Evolutionary conservation across 2,329 filamentous ascomycete species (phyloP).

Genomic region (Epichloe sibirici): DNA sequence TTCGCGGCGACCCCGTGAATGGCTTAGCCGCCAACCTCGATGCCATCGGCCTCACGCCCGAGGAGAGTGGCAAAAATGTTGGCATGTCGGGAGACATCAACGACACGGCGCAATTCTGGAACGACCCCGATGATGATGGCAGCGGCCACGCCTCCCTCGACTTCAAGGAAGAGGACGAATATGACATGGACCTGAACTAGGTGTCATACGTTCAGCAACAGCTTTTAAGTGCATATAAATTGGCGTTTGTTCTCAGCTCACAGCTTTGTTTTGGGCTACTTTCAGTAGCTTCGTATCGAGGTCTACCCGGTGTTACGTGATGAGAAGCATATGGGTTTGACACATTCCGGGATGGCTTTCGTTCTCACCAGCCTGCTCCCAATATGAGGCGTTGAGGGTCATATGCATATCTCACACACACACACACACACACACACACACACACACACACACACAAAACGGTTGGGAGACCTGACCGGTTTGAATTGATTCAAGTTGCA

Average conservation of each 20-base stretch:
- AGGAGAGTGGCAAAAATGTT: constrained; percentile 24
- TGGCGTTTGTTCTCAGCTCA: constrained; percentile 7
- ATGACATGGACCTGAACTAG: constrained; percentile 60
- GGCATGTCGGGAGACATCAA: constrained; percentile 32
- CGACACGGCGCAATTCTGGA: constrained; percentile 48
- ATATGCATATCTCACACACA: constrained; percentile 4
- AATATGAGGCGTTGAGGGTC: constrained; percentile 6
- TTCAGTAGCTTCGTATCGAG: constrained; percentile 1
- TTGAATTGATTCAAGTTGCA: neutral
- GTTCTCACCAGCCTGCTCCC: neutral
- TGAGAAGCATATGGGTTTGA: neutral
- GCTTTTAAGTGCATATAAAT: constrained; percentile 10
- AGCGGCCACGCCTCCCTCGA: constrained; percentile 55
- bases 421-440: constrained; percentile 1
- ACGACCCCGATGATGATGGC: constrained; percentile 58
- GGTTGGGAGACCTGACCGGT: neutral
- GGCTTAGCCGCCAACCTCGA: constrained; percentile 27
- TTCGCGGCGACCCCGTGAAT: constrained; percentile 66
- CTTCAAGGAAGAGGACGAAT: constrained; percentile 94
- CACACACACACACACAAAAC: neutral
- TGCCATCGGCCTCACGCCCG: constrained; percentile 25
- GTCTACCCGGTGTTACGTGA: neutral
- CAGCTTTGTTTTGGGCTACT: neutral
- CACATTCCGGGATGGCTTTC: neutral
- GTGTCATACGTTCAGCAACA: constrained; percentile 8